phyloP scores from a whole-genome alignment of 148 eudicot species.

The Amaranthus palmeri region DNA sequence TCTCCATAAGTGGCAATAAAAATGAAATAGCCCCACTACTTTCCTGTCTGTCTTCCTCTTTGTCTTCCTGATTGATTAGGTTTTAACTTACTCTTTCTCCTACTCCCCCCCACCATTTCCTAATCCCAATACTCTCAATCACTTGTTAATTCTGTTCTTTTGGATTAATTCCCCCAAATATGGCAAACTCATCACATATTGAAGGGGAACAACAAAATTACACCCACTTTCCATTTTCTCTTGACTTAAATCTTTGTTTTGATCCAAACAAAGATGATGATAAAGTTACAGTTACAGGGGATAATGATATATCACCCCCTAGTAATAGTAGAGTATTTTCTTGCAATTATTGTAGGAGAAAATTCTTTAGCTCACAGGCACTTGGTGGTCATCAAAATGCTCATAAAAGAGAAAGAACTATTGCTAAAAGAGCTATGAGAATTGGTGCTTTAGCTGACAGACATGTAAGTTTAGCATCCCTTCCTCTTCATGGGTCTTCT shows the following conservation, averaged over 20 bases:
- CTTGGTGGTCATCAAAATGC: constrained; percentile 73
- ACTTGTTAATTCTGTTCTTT: neutral
- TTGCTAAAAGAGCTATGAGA: constrained; percentile 55
- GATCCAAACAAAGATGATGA: constrained; percentile 19
- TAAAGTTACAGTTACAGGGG: constrained; percentile 27
- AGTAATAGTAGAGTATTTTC: constrained; percentile 37
- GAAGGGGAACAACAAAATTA: neutral
- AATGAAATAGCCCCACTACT: constrained; percentile 6
- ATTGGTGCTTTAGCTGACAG: constrained; percentile 49
- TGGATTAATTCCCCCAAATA: constrained; percentile 11
- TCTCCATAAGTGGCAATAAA: constrained; percentile 18
- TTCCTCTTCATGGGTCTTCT: constrained; percentile 45
- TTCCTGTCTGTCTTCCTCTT: constrained; percentile 11
- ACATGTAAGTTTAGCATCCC: constrained; percentile 43
- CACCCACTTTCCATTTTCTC: constrained; percentile 17
- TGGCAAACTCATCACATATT: constrained; percentile 13
- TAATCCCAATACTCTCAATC: neutral
- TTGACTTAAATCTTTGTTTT: constrained; percentile 40
- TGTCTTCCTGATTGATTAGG: neutral
- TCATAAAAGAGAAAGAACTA: constrained; percentile 57
- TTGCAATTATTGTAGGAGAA: constrained; percentile 56
- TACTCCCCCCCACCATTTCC: neutral
- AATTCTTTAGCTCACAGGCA: constrained; percentile 68
- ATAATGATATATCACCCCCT: constrained; percentile 18
- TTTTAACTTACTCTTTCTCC: neutral